Base-by-base conservation (phyloP, 495 filamentous ascomycete species). In the Hapsidospora chrysogenum region DNA sequence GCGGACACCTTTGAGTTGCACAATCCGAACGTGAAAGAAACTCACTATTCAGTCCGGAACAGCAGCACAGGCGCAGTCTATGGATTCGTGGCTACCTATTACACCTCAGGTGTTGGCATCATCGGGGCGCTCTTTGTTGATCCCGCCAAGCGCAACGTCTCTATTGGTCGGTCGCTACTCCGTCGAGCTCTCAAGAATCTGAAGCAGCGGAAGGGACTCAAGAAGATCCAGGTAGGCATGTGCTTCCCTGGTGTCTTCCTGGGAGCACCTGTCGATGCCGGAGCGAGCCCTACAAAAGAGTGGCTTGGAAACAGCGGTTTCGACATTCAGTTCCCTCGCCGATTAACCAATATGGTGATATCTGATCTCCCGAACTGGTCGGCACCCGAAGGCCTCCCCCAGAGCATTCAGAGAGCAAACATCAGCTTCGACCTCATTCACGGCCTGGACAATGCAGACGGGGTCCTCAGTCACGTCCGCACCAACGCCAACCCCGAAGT, bases 11-110 rank as follows among this genome's bases (percentile, higher is more conserved):
- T 93, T 48, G 68, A 80, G 20, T 57, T 92, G 4, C 70, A 66
- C 47, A 66, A 72, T 49, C 63, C 54, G 4, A 65, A 38, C 60
- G 74, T 87, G 20, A 71, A 81, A 32, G 82, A 87, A 51, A 61
- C 77, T 8, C 85, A 93, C 47, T 92, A 83, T 50, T 81, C 92
- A 14, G 85, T 93, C 30, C 79, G 85, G 6, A 93, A 92, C 54
- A 86, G 78, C 56, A 85, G 74, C 52, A 93, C 85, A 1, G 75
- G 80, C 31, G 80, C 78, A 0, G 56, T 93, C 7, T 92, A 87
- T 52, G 85, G 85, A 16, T 93, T 93, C 52, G 84, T 80, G 49
- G 75, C 81, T 0, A 92, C 85, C 8, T 92, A 89, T 48, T 83
- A 68, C 52, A 74, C 78, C 54, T 70, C 69, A 29, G 68, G 69